These are phyloP conservation scores for Phtheirospermum japonicum DNA, from an alignment of 257 asterid species.

Conservation along the genomic window DNA sequence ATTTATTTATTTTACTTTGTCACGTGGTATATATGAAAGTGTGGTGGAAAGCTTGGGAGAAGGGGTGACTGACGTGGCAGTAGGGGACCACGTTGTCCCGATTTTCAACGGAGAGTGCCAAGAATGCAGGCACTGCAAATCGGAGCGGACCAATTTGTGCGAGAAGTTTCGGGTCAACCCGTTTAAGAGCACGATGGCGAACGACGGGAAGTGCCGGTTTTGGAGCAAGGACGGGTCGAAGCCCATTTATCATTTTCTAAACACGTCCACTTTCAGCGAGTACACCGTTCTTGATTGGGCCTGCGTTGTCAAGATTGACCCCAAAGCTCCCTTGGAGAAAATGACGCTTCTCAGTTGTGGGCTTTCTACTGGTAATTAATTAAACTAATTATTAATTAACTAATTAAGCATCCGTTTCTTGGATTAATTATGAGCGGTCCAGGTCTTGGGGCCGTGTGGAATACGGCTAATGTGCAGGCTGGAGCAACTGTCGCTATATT, in stretches of 20 bases:
- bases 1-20: no score
- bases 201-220: constrained; percentile 66
- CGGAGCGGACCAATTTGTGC: constrained; percentile 62
- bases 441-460: constrained; percentile 97
- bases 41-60: constrained; percentile 95
- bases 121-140: constrained; percentile 56
- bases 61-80: constrained; percentile 56
- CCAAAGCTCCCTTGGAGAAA: constrained; percentile 48
- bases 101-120: constrained; percentile 90
- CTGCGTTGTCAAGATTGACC: constrained; percentile 65
- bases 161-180: constrained; percentile 65
- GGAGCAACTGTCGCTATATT: constrained; percentile 79
- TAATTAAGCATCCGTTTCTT: no score
- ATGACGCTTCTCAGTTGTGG: constrained; percentile 91
- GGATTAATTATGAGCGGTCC: no score
- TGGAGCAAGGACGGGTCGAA: constrained; percentile 49
- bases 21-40: no score
- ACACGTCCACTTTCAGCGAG: constrained; percentile 81
- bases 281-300: constrained; percentile 80
- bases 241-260: constrained; percentile 79
- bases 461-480: constrained; percentile 68
- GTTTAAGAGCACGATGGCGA: constrained; percentile 53
- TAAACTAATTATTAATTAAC: neutral
- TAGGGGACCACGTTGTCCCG: constrained; percentile 75
- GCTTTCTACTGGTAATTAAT: constrained; percentile 67